Base-by-base conservation (phyloP, 306 rosid species). In the Sicyos baderoa region DNA sequence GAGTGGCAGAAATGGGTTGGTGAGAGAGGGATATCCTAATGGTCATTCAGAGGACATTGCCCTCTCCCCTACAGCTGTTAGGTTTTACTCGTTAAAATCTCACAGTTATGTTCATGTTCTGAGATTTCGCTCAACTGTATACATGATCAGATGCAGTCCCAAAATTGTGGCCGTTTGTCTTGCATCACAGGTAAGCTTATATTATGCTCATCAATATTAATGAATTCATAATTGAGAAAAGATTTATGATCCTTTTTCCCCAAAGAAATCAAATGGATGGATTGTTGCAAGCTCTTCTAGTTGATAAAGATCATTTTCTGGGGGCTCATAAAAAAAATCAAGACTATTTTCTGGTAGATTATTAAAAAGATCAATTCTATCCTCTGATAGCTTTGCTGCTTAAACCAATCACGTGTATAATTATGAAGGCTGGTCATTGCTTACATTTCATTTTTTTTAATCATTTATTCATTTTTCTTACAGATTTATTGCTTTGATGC, bases 401-500 rank as follows among this genome's bases (percentile, higher is more conserved):
- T 23, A 12, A 21, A 48, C 48, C 37, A 48, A 67, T 67, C 11
- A 23, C 0, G 57, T 47, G 42, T 25, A 48, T 69, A 47, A 70
- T 75, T 61, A 49, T 51, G 42, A 52, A 73, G 73, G 59, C 37
- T 76, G 51, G 45, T 68, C 80, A 35, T 77, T 72, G 40, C 22
- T 65, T 44, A 44, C 15, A 22, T 12, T 12, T 47, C 54, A 12
- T 62, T 74, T 70, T 22, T 47, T 74, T 25, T 61, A 27, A 68
- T 54, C 29, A 42, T 68, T 25, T 71, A 44, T 75, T 32, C 63
- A 29, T 74, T 56, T 68, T 83, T 62, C 68, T 83, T 79, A 56
- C 94, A 93, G 99, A 84, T 93, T 83, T 86, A 90, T 84, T 93
- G 99, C 86, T 93, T 94, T 59, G 99, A 94, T 63, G 95, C 96